A percentile compares a stretch with the other conserved stretches of the same genome.
Conservation (phyloP, 148 eudicot species). For the Rhododendron williamsianum region DNA sequence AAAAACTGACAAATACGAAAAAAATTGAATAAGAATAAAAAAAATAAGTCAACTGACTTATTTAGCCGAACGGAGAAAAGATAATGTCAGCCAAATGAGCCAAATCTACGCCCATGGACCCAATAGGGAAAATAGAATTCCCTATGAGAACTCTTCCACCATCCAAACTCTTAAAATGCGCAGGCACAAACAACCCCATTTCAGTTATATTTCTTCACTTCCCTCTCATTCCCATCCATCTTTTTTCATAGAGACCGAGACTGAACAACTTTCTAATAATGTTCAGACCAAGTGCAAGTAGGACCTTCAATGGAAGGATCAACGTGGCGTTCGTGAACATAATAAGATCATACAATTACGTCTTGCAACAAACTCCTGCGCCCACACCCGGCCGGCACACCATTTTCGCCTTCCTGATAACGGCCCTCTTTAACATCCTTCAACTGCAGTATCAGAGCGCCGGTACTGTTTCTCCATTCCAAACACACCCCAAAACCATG, state of each 20-base stretch:
- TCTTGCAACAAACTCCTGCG: not conserved
- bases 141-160: too few species aligned
- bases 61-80: too few species aligned
- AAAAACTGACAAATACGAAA: too few species aligned
- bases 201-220: not conserved
- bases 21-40: too few species aligned
- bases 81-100: too few species aligned
- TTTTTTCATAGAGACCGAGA: not conserved
- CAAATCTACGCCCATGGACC: too few species aligned
- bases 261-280: not conserved
- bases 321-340: not conserved
- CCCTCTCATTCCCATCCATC: not conserved
- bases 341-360: not conserved
- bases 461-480: not conserved
- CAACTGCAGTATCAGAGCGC: not conserved
- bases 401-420: too few species aligned
- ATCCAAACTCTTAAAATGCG: not conserved
- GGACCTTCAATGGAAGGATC: not conserved
- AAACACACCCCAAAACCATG: constrained; percentile 1
- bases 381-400: not conserved
- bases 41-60: too few species aligned
- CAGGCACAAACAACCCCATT: too few species aligned
- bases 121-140: too few species aligned
- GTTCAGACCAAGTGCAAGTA: not conserved
- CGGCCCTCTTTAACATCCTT: too few species aligned